Conservation (phyloP, 352 stramenopile species). For the Phytophthora parvispora region DNA sequence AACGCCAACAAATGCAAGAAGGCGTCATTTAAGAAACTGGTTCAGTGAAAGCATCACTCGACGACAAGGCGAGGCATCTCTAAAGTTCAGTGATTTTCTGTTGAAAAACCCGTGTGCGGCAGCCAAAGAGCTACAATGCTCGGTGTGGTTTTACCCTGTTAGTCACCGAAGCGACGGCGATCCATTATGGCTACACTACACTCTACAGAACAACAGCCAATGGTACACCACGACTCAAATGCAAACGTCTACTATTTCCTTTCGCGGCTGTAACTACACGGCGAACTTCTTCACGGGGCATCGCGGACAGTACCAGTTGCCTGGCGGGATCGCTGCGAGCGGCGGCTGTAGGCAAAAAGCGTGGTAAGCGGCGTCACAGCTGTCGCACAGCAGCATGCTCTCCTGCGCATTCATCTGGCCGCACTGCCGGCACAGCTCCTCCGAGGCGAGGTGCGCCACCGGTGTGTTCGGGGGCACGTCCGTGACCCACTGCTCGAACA, state of each 20-base stretch:
- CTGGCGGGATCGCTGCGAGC: slow-evolving; percentile 65
- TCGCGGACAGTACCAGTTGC: slow-evolving; percentile 85
- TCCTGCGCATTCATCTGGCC: slow-evolving; percentile 71
- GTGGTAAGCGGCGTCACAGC: slow-evolving; percentile 88
- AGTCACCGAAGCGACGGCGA: no score
- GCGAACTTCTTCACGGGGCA: slow-evolving; percentile 67
- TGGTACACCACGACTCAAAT: slow-evolving; percentile 62
- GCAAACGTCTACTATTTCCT: slow-evolving; percentile 14
- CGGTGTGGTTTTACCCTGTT: no score
- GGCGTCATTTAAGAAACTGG: no score
- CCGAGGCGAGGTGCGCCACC: slow-evolving; percentile 58
- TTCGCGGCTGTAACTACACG: slow-evolving; percentile 21
- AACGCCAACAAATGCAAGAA: no score
- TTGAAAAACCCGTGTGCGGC: no score
- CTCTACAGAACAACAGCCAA: no score
- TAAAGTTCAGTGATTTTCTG: no score
- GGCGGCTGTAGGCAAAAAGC: slow-evolving; percentile 82
- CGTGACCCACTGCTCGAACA: slow-evolving; percentile 85
- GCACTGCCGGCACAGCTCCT: slow-evolving; percentile 81
- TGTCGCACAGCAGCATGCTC: slow-evolving; percentile 87
- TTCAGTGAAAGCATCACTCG: no score
- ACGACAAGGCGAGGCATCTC: no score
- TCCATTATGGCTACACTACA: no score
- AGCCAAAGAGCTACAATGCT: no score
- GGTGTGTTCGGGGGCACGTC: slow-evolving; percentile 62